phyloP scores from a whole-genome alignment of 1,284 basidiomycete species.

The Vanrija sp. region DNA sequence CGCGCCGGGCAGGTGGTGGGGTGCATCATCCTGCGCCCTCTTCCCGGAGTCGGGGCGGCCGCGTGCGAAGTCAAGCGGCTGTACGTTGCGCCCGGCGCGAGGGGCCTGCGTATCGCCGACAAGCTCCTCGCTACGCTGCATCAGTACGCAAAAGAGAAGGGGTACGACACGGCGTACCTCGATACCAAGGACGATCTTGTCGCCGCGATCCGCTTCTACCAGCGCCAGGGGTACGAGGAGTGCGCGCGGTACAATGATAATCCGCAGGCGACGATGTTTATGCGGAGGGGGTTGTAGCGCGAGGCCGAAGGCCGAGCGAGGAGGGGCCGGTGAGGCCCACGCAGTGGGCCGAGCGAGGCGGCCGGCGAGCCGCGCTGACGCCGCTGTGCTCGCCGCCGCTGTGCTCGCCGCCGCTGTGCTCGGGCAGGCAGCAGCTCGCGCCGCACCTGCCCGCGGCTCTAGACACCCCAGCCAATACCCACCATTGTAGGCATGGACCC shows the following conservation, averaged over 20 bases:
- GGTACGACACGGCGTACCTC: constrained; percentile 8
- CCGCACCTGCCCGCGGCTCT: no score
- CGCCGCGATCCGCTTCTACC: constrained; percentile 10
- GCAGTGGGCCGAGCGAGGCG: no score
- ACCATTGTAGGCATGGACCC: no score
- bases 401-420: no score
- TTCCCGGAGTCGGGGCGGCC: background rate
- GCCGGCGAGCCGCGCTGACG: no score
- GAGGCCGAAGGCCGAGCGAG: no score
- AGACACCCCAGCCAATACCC: no score
- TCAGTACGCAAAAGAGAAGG: background rate
- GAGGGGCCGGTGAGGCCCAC: no score
- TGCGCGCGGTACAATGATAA: constrained; percentile 12
- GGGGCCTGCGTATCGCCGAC: constrained; percentile 4
- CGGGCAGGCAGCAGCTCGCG: no score
- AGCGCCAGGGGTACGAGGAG: constrained; percentile 5
- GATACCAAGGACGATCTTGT: constrained; percentile 11
- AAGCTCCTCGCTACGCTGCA: constrained; percentile 3
- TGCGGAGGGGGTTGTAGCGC: constrained; percentile 4
- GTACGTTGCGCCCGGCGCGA: constrained; percentile 5
- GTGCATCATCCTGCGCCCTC: constrained; percentile 11
- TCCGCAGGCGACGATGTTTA: constrained; percentile 14
- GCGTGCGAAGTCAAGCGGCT: constrained; percentile 11
- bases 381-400: no score
- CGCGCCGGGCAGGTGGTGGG: background rate